Percentiles rank a stretch among this genome's conserved stretches.
Evolutionary conservation across 2,329 filamentous ascomycete genomes (phyloP).

Genomic region (Aspergillus felis): DNA sequence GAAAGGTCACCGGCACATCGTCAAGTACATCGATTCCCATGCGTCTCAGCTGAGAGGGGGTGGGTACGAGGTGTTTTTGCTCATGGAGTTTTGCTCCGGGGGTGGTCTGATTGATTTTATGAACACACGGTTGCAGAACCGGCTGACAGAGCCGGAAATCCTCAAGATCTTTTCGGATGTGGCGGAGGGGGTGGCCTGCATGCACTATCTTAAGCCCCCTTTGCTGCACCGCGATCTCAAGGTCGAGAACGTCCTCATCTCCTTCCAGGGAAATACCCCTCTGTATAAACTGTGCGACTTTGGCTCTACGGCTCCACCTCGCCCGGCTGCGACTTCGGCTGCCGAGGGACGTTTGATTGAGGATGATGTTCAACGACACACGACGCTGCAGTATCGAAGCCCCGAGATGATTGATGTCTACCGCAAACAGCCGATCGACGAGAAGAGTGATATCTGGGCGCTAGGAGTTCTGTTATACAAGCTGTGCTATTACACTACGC

Average conservation of each 20-base stretch:
- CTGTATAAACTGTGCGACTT: constrained; percentile 98
- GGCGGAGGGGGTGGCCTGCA: constrained; percentile 92
- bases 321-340: constrained; percentile 78
- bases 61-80: constrained; percentile 94
- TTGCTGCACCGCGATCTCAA: constrained; percentile 92
- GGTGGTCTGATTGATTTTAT: constrained; percentile 98
- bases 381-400: constrained; percentile 93
- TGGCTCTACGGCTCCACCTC: constrained; percentile 80
- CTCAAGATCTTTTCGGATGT: constrained; percentile 95
- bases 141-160: constrained; percentile 95
- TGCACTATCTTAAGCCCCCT: constrained; percentile 97
- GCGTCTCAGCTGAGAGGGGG: constrained; percentile 88
- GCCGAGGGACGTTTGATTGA: constrained; percentile 89
- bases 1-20: constrained; percentile 92
- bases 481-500: constrained; percentile 97
- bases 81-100: constrained; percentile 97
- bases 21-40: constrained; percentile 97
- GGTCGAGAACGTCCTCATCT: constrained; percentile 96
- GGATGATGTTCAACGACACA: constrained; percentile 95
- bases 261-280: constrained; percentile 59
- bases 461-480: constrained; percentile 94
- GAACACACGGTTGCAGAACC: constrained; percentile 95
- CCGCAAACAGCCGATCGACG: constrained; percentile 90
- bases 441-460: constrained; percentile 99
- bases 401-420: constrained; percentile 99